Conservation (phyloP, 2,329 filamentous ascomycete genomes). For the Elsinoe australis region DNA sequence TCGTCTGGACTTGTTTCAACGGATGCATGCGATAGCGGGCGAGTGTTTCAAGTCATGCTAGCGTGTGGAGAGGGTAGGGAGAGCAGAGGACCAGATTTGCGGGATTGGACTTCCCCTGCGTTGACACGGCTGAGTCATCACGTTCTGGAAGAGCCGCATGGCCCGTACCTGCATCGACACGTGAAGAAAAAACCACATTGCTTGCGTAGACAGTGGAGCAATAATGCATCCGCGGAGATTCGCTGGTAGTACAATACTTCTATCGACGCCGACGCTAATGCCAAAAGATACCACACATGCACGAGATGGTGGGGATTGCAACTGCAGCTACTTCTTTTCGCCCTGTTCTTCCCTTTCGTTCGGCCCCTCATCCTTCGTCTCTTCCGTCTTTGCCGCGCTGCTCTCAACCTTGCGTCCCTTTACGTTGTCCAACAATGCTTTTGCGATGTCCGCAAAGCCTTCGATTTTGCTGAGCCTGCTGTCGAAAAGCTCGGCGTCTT, state of each 20-base stretch:
- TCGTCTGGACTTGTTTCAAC: constrained; percentile 1
- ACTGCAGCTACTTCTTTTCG: not conserved
- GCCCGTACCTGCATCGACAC: not conserved
- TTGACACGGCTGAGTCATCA: not conserved
- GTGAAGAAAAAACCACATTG: not conserved
- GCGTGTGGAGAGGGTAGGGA: not conserved
- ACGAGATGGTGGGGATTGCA: not conserved
- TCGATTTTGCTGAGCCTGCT: constrained; percentile 67
- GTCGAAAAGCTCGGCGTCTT: constrained; percentile 67
- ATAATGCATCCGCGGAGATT: constrained; percentile 5
- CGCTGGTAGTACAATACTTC: not conserved
- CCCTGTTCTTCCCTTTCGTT: not conserved
- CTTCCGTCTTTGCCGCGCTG: not conserved
- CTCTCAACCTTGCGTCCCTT: constrained; percentile 15
- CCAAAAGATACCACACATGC: not conserved
- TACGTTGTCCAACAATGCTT: constrained; percentile 53
- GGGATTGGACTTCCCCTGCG: not conserved
- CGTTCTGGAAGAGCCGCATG: constrained; percentile 11
- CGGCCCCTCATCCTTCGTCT: not conserved
- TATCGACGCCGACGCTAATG: constrained; percentile 13
- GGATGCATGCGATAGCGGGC: constrained; percentile 1
- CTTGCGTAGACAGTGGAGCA: not conserved
- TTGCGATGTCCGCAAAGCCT: constrained; percentile 66
- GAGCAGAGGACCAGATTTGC: not conserved
- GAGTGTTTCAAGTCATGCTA: constrained; percentile 9